Conservation (phyloP, 164 flowering plant species). For the Vitis riparia region DNA sequence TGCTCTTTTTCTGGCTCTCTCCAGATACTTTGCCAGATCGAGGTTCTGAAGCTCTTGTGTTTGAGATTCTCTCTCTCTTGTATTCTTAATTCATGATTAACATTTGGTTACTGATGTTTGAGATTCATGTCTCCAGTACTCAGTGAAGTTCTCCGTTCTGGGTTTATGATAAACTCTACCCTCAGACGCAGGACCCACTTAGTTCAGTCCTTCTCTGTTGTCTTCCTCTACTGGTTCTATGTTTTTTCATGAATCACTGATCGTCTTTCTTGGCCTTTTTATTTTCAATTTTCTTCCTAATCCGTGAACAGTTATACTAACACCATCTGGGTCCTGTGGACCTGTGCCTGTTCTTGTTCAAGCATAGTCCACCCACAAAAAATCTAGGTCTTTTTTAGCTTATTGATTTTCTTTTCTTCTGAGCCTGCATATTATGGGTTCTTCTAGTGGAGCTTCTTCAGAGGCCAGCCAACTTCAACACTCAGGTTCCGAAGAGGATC, state of each 20-base stretch:
- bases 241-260: constrained; percentile 32
- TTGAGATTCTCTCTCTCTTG: neutral
- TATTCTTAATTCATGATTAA: constrained; percentile 1
- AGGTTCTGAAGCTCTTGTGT: neutral
- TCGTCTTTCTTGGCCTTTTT: too few species aligned
- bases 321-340: constrained; percentile 5
- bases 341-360: neutral
- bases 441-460: constrained; percentile 22
- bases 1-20: neutral
- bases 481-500: constrained; percentile 26
- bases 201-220: constrained; percentile 54
- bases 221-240: constrained; percentile 57
- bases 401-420: neutral
- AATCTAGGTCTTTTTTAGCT: neutral
- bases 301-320: neutral
- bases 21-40: neutral
- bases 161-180: constrained; percentile 30
- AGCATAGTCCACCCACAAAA: neutral
- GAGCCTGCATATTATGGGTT: constrained; percentile 13
- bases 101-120: constrained; percentile 11
- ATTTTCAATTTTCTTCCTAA: neutral
- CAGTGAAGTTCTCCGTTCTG: constrained; percentile 37
- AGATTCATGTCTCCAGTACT: constrained; percentile 33
- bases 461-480: constrained; percentile 2
- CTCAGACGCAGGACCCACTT: constrained; percentile 37